Evolutionary conservation across 345 rosid genomes (phyloP).

Genomic region (Nasturtium officinale): DNA sequence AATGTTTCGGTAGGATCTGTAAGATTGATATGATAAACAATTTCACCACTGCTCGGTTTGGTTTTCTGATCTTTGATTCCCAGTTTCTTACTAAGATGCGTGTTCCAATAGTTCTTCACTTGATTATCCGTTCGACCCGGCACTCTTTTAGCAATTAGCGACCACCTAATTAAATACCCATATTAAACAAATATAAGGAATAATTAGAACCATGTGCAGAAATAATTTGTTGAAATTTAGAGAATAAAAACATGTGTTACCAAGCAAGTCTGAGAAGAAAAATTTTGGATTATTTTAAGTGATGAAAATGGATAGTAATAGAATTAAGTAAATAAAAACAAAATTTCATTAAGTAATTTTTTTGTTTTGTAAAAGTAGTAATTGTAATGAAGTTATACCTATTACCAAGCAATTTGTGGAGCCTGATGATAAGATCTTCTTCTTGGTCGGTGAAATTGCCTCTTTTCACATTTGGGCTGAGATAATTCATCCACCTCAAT

Average conservation of each 20-base stretch:
- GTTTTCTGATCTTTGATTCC: conserved; percentile 45
- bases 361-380: no score
- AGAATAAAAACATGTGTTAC: conserved; percentile 24
- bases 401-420: conserved; percentile 67
- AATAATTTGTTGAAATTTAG: background rate
- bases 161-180: conserved; percentile 52
- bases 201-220: background rate
- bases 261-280: conserved; percentile 8
- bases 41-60: conserved; percentile 17
- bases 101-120: conserved; percentile 74
- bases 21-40: conserved; percentile 33
- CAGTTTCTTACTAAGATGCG: conserved; percentile 57
- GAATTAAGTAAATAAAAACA: background rate
- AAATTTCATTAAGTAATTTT: background rate
- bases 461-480: conserved; percentile 56
- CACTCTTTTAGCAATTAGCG: conserved; percentile 69
- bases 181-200: background rate
- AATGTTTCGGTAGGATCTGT: conserved; percentile 21
- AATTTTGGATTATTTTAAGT: background rate
- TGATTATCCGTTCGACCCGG: conserved; percentile 78
- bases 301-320: conserved; percentile 9
- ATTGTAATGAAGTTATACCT: conserved; percentile 49
- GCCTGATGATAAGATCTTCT: conserved; percentile 66
- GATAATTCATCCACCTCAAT: conserved; percentile 68
- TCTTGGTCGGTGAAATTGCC: conserved; percentile 57